phyloP scores from a whole-genome alignment of 2,329 filamentous ascomycete species.

The Ilyonectria mors-panacis region DNA sequence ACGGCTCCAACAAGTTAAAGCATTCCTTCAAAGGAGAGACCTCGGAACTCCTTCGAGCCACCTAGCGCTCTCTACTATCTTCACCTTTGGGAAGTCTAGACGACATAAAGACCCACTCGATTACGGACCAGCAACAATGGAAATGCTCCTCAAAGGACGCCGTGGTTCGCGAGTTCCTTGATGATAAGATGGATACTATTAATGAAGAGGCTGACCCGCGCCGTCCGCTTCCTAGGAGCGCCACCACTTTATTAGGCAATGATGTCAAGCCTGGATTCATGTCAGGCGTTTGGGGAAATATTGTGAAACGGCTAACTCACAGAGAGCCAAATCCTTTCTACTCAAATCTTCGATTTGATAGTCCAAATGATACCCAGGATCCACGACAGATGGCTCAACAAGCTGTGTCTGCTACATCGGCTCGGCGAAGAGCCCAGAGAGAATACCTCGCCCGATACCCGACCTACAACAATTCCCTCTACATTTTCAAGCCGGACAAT shows the following conservation, averaged over 20 bases:
- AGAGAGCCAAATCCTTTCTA: constrained; percentile 96
- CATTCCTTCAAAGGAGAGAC: constrained; percentile 93
- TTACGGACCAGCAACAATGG: constrained; percentile 91
- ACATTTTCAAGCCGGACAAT: constrained; percentile 85
- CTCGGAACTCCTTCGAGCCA: constrained; percentile 81
- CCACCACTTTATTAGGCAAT: constrained; percentile 55
- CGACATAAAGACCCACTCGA: constrained; percentile 86
- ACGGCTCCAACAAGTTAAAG: constrained; percentile 94
- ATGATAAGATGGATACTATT: constrained; percentile 64
- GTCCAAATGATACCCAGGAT: constrained; percentile 83
- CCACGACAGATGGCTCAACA: constrained; percentile 91
- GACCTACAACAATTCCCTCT: constrained; percentile 92
- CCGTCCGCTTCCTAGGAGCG: constrained; percentile 50
- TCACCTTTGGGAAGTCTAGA: constrained; percentile 72
- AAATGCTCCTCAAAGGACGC: constrained; percentile 98
- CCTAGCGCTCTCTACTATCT: constrained; percentile 81
- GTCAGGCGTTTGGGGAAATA: constrained; percentile 72
- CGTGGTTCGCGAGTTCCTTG: constrained; percentile 93
- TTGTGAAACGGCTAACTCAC: constrained; percentile 70
- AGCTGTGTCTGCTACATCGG: constrained; percentile 86
- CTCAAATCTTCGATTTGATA: constrained; percentile 78
- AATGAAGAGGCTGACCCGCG: constrained; percentile 51
- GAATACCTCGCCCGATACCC: constrained; percentile 92
- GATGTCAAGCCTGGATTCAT: constrained; percentile 71
- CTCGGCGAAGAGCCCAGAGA: constrained; percentile 88